A percentile compares a stretch with the other conserved stretches of the same genome.
Evolutionary conservation across 495 filamentous ascomycete species (phyloP).

Genomic region (Xylaria flabelliformis): DNA sequence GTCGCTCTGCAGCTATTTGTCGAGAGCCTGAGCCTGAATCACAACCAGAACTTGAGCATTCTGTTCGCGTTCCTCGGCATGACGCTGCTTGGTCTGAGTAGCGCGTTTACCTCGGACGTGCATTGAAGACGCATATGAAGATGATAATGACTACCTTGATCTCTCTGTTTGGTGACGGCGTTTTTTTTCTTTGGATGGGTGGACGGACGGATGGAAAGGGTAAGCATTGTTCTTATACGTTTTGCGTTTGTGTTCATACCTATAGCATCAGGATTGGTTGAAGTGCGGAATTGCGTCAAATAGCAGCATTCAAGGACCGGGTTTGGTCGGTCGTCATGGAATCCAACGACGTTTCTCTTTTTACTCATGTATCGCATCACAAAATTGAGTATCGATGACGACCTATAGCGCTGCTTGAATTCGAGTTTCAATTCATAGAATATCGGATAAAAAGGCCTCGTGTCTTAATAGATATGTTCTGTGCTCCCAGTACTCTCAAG

Average conservation of each 20-base stretch:
- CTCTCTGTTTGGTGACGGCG: slow-evolving; percentile 1
- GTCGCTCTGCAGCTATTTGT: slow-evolving; percentile 89
- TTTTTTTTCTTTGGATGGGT: not conserved
- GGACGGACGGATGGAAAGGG: not conserved
- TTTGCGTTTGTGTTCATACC: not conserved
- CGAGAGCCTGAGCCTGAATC: slow-evolving; percentile 81
- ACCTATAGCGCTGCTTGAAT: slow-evolving; percentile 9
- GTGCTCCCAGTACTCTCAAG: not conserved
- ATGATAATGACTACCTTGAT: not conserved
- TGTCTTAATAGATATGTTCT: not conserved
- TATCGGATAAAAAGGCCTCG: not conserved
- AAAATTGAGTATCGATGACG: slow-evolving; percentile 5
- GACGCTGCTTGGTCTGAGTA: slow-evolving; percentile 84
- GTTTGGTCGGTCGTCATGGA: not conserved
- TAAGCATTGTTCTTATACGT: not conserved
- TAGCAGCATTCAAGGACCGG: not conserved
- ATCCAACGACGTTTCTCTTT: not conserved
- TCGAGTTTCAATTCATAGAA: not conserved
- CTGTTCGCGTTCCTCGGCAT: slow-evolving; percentile 89
- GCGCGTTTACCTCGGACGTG: slow-evolving; percentile 72
- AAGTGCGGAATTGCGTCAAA: not conserved
- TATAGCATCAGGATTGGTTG: slow-evolving; percentile 1
- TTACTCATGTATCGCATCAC: not conserved
- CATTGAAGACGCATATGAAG: slow-evolving; percentile 28
- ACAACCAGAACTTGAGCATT: slow-evolving; percentile 80